Evolutionary conservation across 2,329 filamentous ascomycete genomes (phyloP).

Genomic region (Elsinoe arachidis): DNA sequence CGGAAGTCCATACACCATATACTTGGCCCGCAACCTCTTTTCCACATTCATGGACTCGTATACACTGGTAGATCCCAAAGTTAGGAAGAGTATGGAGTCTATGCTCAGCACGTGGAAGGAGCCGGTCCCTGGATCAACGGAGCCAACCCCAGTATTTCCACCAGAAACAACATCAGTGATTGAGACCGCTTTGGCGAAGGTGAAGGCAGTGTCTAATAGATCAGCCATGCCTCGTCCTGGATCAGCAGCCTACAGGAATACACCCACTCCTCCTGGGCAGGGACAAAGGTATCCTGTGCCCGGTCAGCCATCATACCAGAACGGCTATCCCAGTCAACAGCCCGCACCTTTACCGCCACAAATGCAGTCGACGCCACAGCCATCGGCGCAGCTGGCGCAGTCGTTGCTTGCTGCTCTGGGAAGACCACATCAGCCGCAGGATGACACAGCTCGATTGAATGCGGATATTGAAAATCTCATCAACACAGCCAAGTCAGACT

Average conservation of each 20-base stretch:
- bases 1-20: constrained; percentile 92
- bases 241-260: constrained; percentile 54
- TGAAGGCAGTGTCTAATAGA: constrained; percentile 54
- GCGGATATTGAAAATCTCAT: constrained; percentile 76
- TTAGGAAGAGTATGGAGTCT: constrained; percentile 87
- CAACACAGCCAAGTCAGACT: constrained; percentile 60
- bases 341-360: constrained; percentile 12
- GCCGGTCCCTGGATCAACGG: constrained; percentile 85
- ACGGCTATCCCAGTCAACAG: constrained; percentile 29
- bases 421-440: constrained; percentile 16
- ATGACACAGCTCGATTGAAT: constrained; percentile 56
- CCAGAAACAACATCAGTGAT: constrained; percentile 81
- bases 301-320: constrained; percentile 26
- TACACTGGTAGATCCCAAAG: constrained; percentile 71
- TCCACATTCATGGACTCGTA: constrained; percentile 96
- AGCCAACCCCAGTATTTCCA: constrained; percentile 85
- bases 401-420: constrained; percentile 15
- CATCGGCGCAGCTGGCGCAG: constrained; percentile 15
- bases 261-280: constrained; percentile 60
- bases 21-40: constrained; percentile 85
- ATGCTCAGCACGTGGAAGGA: constrained; percentile 98
- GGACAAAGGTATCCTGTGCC: constrained; percentile 34
- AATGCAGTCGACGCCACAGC: constrained; percentile 11
- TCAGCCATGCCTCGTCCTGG: constrained; percentile 33
- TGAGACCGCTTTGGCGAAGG: constrained; percentile 87